Conservation (phyloP, 2,329 filamentous ascomycete species). For the Xylariaceae sp. region DNA sequence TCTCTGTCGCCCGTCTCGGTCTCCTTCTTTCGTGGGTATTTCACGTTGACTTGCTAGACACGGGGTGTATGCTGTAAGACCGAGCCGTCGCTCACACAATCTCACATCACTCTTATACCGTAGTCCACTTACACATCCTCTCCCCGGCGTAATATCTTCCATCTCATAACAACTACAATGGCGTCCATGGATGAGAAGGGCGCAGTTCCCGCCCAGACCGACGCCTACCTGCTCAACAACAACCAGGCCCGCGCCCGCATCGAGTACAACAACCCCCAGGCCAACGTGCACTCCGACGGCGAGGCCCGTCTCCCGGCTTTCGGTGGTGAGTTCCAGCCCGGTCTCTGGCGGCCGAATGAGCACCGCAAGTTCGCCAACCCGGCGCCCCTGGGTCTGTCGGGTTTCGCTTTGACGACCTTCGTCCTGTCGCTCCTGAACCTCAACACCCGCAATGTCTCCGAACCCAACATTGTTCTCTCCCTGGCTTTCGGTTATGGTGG, state of each 20-base stretch:
- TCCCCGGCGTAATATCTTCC: neutral
- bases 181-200: neutral
- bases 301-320: slow-evolving; percentile 51
- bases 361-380: slow-evolving; percentile 75
- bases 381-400: slow-evolving; percentile 68
- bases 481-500: slow-evolving; percentile 72
- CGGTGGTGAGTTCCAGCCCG: slow-evolving; percentile 69
- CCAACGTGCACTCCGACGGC: slow-evolving; percentile 32
- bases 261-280: slow-evolving; percentile 32
- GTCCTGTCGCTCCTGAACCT: slow-evolving; percentile 72
- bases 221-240: neutral
- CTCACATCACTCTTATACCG: neutral
- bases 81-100: neutral
- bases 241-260: neutral
- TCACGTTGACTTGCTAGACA: neutral
- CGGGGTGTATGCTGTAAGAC: neutral
- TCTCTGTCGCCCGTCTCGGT: neutral
- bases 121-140: neutral
- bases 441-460: slow-evolving; percentile 52
- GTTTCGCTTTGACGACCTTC: slow-evolving; percentile 80
- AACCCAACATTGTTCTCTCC: slow-evolving; percentile 62
- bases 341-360: slow-evolving; percentile 57
- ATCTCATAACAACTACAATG: neutral
- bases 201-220: neutral
- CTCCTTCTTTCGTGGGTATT: neutral